Evolutionary conservation across 2,329 filamentous ascomycete genomes (phyloP).

Genomic region (Penicillium sp.): DNA sequence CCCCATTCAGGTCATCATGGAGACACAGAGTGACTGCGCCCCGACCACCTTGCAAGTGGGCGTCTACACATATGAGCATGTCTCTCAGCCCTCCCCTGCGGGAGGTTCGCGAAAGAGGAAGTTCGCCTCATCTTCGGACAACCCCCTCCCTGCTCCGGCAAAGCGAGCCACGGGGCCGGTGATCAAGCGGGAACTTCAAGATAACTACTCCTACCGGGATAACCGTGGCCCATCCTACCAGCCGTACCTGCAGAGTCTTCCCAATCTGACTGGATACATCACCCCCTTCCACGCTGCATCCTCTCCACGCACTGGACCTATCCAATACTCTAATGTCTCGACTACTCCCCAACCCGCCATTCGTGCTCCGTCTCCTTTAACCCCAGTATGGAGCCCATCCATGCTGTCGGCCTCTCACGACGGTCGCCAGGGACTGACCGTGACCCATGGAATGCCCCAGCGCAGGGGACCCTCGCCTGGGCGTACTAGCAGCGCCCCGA

Average conservation of each 20-base stretch:
- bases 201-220: constrained; percentile 51
- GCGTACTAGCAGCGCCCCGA: constrained; percentile 47
- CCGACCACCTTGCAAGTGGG: constrained; percentile 54
- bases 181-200: constrained; percentile 48
- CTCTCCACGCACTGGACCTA: constrained; percentile 40
- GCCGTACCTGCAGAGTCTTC: constrained; percentile 49
- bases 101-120: constrained; percentile 54
- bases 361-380: constrained; percentile 47
- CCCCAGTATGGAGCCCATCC: constrained; percentile 45
- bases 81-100: constrained; percentile 36
- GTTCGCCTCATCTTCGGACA: constrained; percentile 48
- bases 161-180: constrained; percentile 48
- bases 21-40: constrained; percentile 51
- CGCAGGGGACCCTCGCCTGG: constrained; percentile 45
- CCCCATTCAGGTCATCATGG: constrained; percentile 56
- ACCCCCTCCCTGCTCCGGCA: constrained; percentile 43
- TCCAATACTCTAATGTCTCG: constrained; percentile 41
- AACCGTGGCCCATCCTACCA: constrained; percentile 48
- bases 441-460: constrained; percentile 34
- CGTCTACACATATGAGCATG: constrained; percentile 57
- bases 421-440: constrained; percentile 41
- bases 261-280: constrained; percentile 38
- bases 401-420: constrained; percentile 46
- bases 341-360: constrained; percentile 41
- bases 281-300: constrained; percentile 34